Base-by-base conservation (phyloP, 768 basidiomycete genomes). In the Boletus pseudo-olivaceus region DNA sequence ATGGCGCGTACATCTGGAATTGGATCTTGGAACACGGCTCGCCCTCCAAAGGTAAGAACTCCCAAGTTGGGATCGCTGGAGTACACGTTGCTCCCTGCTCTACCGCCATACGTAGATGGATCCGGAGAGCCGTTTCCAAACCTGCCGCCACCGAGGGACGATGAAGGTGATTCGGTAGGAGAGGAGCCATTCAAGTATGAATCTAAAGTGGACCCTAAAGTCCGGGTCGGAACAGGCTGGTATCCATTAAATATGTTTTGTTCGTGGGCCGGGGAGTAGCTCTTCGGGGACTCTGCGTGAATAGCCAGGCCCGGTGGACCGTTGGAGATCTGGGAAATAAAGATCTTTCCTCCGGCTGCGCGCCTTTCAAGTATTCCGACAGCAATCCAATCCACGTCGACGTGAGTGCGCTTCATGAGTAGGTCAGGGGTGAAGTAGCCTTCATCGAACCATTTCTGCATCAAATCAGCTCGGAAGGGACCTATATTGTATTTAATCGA, bases 401-500 rank as follows among this genome's bases (percentile, higher is more conserved):
- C 58, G 57, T 81, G 77, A n/a, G 81, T 82, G 43, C 93, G 84
- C 67, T 88, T 91, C 83, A 95, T 87, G 33, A 90, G 83, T 26
- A 98, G 78, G 57, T 91, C 86, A 27, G 84, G 75, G 9, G 82
- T 76, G 65, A 98, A 98, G 72, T 95, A 98, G 15, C 90, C 89
- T 62, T 88, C 89, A 47, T 91, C 84, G 66, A 85, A 87, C 94
- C 94, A 97, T 64, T 90, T 90, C 74, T 96, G 93, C 94, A 98
- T 96, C 51, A 88, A 62, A 56, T 87, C 83, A 27, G 91, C 92
- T 42, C 80, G 80, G 78, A 96, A 98, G 6, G 94, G 93, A 54
- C 94, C 93, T 96, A 58, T 19, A 61, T 38, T 19, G 27, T 23
- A 56, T 52, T 11, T 14, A 35, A 46, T 55, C n/a, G 10, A 46